These are phyloP conservation scores for Ophidiomyces ophidiicola DNA, from an alignment of 2,329 filamentous ascomycete genomes.

Conservation along the genomic window DNA sequence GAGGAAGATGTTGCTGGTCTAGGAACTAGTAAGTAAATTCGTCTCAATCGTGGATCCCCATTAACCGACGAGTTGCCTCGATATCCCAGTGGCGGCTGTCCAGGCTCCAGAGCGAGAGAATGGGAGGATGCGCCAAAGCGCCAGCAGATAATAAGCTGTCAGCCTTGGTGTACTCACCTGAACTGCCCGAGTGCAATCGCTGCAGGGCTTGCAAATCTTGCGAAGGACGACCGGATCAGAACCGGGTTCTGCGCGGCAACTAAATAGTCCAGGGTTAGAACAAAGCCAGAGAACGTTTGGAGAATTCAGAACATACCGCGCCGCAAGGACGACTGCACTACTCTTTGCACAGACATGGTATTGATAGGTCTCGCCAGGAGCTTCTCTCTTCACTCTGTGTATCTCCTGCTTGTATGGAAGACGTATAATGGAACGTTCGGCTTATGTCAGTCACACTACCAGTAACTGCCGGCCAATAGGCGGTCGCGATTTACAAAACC, in stretches of 20 bases:
- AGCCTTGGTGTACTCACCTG: slow-evolving; percentile 24
- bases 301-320: slow-evolving; percentile 32
- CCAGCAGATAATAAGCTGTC: too few relatives aligned
- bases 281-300: slow-evolving; percentile 2
- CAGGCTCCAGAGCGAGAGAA: too few relatives aligned
- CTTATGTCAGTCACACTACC: slow-evolving; percentile 25
- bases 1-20: slow-evolving; percentile 19
- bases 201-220: slow-evolving; percentile 33
- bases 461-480: slow-evolving; percentile 24
- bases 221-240: slow-evolving; percentile 31
- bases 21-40: neutral
- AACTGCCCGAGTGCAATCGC: slow-evolving; percentile 36
- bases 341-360: slow-evolving; percentile 38
- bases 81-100: too few relatives aligned
- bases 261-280: slow-evolving; percentile 20
- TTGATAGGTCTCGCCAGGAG: neutral
- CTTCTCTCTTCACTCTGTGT: too few relatives aligned
- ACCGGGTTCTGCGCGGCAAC: slow-evolving; percentile 37
- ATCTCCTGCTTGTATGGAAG: too few relatives aligned
- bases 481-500: slow-evolving; percentile 21
- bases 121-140: too few relatives aligned
- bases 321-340: slow-evolving; percentile 37
- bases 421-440: too few relatives aligned
- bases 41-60: neutral
- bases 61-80: too few relatives aligned